phyloP scores from a whole-genome alignment of 495 filamentous ascomycete species.

The Aspergillus sclerotioniger region DNA sequence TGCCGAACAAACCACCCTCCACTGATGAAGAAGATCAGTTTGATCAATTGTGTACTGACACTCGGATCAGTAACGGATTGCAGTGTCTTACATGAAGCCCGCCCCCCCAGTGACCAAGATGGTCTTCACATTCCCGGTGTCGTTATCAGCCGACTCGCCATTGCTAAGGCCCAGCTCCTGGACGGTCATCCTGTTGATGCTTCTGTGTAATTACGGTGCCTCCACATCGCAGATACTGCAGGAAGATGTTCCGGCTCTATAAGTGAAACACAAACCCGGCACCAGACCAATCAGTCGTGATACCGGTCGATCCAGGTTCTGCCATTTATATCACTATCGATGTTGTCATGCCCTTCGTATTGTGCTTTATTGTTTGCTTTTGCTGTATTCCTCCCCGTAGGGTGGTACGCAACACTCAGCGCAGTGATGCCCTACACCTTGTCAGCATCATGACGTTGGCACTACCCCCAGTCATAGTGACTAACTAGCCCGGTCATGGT shows the following conservation, averaged over 20 bases:
- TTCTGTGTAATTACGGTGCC: background rate
- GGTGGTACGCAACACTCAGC: too few relatives aligned
- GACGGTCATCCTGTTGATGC: background rate
- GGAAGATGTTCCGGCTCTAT: background rate
- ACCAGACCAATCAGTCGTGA: background rate
- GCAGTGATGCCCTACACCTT: too few relatives aligned
- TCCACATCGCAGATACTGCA: background rate
- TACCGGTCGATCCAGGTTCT: too few relatives aligned
- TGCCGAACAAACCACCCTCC: constrained; percentile 8
- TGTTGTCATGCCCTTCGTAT: too few relatives aligned
- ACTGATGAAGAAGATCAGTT: background rate
- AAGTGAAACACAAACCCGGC: background rate
- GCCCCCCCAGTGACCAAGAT: constrained; percentile 17
- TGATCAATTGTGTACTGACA: background rate
- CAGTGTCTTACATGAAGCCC: constrained; percentile 13
- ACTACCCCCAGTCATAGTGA: too few relatives aligned
- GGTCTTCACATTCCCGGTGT: background rate
- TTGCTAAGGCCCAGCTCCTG: background rate
- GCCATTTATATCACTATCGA: too few relatives aligned
- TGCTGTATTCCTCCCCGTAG: too few relatives aligned
- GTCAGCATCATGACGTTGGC: too few relatives aligned
- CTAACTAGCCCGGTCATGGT: too few relatives aligned
- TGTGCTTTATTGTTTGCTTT: too few relatives aligned
- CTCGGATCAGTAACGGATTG: background rate
- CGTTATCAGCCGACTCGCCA: background rate